Evolutionary conservation across 1,284 basidiomycete species (phyloP).

Genomic region (Clitocybe nebularis): DNA sequence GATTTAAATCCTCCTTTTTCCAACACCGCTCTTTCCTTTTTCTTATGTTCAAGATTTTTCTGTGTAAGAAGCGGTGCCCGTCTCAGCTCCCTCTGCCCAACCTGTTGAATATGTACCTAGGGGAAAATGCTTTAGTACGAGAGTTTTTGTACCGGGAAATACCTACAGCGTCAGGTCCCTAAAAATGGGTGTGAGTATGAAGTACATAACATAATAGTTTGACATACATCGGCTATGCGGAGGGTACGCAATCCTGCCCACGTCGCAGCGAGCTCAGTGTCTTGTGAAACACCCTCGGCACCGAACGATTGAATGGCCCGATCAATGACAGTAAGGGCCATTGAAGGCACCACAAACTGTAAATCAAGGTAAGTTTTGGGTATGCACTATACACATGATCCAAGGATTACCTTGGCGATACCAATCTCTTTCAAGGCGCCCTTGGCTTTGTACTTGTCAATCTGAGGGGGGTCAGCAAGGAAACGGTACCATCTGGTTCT

Average conservation of each 20-base stretch:
- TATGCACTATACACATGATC: neutral
- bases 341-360: slow-evolving; percentile 89
- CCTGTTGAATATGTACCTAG: slow-evolving; percentile 91
- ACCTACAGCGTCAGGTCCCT: slow-evolving; percentile 81
- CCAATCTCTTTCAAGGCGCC: slow-evolving; percentile 97
- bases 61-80: slow-evolving; percentile 56
- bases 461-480: slow-evolving; percentile 41
- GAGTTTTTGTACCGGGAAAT: slow-evolving; percentile 9
- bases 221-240: slow-evolving; percentile 82
- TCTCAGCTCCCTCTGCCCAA: slow-evolving; percentile 82
- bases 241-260: slow-evolving; percentile 86
- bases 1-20: slow-evolving; percentile 57
- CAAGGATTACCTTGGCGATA: slow-evolving; percentile 80
- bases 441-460: slow-evolving; percentile 88
- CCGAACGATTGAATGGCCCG: slow-evolving; percentile 93
- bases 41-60: slow-evolving; percentile 49
- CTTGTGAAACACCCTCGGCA: slow-evolving; percentile 92
- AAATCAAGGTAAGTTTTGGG: slow-evolving; percentile 9
- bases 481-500: neutral
- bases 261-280: slow-evolving; percentile 75
- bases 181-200: slow-evolving; percentile 12
- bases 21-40: slow-evolving; percentile 57
- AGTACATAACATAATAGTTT: slow-evolving; percentile 10
- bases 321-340: slow-evolving; percentile 88
- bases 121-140: slow-evolving; percentile 1